These are phyloP conservation scores for maize (Zea mays) DNA, from an alignment of 176 grass and related monocot genomes.

Conservation along the genomic window DNA sequence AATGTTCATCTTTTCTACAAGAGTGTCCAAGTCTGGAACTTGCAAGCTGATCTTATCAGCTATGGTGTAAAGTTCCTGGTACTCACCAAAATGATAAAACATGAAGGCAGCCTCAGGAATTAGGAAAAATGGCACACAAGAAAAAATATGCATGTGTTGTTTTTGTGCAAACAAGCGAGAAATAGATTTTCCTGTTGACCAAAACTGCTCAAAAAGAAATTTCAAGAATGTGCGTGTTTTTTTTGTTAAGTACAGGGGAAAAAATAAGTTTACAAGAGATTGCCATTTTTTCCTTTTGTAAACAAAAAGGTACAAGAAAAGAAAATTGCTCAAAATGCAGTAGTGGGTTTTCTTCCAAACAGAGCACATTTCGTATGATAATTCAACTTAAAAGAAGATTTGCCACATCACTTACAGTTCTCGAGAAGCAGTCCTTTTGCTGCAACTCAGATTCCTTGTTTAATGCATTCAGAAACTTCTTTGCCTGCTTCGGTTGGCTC, in stretches of 20 bases:
- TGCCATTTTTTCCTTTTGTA: not conserved
- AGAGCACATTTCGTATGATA: slow-evolving; percentile 3
- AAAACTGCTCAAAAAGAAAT: not conserved
- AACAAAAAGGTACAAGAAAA: not conserved
- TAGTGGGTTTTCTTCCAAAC: not conserved
- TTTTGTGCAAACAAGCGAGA: not conserved
- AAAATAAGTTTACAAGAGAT: not conserved
- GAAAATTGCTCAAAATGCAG: slow-evolving; percentile 11
- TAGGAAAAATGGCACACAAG: not conserved
- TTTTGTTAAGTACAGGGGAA: not conserved
- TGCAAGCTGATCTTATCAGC: slow-evolving; percentile 67
- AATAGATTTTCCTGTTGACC: not conserved
- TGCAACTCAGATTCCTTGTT: slow-evolving; percentile 70
- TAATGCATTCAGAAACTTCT: slow-evolving; percentile 54
- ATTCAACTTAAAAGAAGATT: slow-evolving; percentile 4
- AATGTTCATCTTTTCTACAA: slow-evolving; percentile 67
- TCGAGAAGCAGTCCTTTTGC: slow-evolving; percentile 72
- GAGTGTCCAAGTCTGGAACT: slow-evolving; percentile 58
- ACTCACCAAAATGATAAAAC: slow-evolving; percentile 29
- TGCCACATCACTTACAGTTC: slow-evolving; percentile 48
- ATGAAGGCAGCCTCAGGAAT: not conserved
- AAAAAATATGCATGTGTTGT: not conserved
- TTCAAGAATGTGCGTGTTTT: not conserved
- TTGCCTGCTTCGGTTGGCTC: slow-evolving; percentile 69
- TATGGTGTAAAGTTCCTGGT: slow-evolving; percentile 66